Conservation (phyloP, 345 rosid species). For the Trapa bicornis region DNA sequence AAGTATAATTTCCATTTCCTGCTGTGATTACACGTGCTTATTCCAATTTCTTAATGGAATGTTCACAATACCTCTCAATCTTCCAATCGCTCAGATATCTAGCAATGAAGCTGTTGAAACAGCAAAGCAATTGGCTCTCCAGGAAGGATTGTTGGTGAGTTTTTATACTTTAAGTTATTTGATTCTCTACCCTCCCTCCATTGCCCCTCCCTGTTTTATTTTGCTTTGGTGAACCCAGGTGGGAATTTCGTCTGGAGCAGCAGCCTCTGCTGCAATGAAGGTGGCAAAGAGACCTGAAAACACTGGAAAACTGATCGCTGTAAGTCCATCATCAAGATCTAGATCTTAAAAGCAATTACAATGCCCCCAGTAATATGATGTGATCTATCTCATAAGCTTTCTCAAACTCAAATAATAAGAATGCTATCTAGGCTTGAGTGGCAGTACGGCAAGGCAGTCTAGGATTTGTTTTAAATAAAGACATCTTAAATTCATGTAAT, state of each 20-base stretch:
- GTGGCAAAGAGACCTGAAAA: constrained; percentile 89
- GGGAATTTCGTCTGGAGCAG: constrained; percentile 97
- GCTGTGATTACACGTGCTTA: too few species aligned
- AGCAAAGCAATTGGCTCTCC: constrained; percentile 91
- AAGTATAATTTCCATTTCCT: too few species aligned
- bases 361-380: background rate
- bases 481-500: background rate
- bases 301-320: constrained; percentile 84
- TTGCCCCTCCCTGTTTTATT: background rate
- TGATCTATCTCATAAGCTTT: background rate
- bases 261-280: constrained; percentile 78
- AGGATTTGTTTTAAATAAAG: background rate
- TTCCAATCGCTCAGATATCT: constrained; percentile 40
- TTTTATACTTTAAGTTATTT: background rate
- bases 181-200: background rate
- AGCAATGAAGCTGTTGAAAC: constrained; percentile 90
- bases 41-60: background rate
- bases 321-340: constrained; percentile 22
- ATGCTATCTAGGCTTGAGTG: background rate
- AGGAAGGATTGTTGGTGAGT: constrained; percentile 95
- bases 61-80: background rate
- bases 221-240: constrained; percentile 31
- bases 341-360: background rate
- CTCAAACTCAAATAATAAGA: background rate
- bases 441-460: background rate